A percentile compares a stretch with the other conserved stretches of the same genome.
These are phyloP conservation scores for bread wheat (Triticum aestivum) DNA, from an alignment of 176 grass and related monocot species.

Conservation along the genomic window DNA sequence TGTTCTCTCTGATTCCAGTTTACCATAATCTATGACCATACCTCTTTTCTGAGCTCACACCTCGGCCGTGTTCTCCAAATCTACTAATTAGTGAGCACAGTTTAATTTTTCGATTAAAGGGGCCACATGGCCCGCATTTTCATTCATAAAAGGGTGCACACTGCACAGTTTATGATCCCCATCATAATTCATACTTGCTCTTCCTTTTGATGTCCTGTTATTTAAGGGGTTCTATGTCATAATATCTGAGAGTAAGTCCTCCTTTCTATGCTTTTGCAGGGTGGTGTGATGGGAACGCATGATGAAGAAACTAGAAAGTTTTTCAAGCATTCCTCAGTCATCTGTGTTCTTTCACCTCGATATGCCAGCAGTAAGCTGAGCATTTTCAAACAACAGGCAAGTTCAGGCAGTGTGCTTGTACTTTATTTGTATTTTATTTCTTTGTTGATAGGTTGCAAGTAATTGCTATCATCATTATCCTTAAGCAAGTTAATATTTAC, in stretches of 20 bases:
- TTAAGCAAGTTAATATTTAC: not conserved
- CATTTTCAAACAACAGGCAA: conserved; percentile 96
- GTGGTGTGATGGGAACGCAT: conserved; percentile 94
- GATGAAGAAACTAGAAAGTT: conserved; percentile 95
- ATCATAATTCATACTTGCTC: not conserved
- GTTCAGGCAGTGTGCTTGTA: conserved; percentile 21
- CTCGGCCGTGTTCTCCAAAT: not conserved
- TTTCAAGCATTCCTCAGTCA: conserved; percentile 98
- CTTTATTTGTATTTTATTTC: not conserved
- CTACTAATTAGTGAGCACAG: not conserved
- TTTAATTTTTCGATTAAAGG: not conserved
- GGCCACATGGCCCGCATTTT: not conserved
- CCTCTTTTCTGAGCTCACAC: not conserved
- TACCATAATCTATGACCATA: not conserved
- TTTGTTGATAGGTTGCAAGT: not conserved
- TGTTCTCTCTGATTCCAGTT: conserved; percentile 11
- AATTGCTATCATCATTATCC: not conserved
- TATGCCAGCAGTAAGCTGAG: conserved; percentile 96
- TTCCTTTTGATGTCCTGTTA: not conserved
- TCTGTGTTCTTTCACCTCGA: conserved; percentile 86
- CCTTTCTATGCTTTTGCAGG: conserved; percentile 48
- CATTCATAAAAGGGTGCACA: not conserved
- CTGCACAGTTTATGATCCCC: not conserved
- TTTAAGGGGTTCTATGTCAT: not conserved
- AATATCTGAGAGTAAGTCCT: not conserved